Evolutionary conservation across 2,329 filamentous ascomycete species (phyloP), one percentile per base, ranked within the genome.

Genomic region (Cladosporium sp.): DNA sequence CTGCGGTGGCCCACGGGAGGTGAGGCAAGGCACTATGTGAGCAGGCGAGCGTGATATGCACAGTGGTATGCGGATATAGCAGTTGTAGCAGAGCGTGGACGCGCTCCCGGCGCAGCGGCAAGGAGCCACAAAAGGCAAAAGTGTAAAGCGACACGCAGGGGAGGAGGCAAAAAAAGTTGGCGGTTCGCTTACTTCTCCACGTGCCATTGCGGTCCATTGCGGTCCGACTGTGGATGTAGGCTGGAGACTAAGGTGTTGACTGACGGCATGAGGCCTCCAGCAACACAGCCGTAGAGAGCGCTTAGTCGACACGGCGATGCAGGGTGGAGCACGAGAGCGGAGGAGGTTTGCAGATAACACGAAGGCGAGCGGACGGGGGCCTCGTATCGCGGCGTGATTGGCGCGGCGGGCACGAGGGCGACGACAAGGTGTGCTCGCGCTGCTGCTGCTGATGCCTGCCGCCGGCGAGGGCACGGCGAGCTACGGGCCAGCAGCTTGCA

Each of bases 131-230:
- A 37, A 35, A 49, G 32, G 46, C 33, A 28, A 49, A 49, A 40
- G 46, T 49, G 41, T 49, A 41, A 49, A 41, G 46, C 33, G 22
- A 16, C 46, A 28, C 37, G 46, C 46, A 49, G 46, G 46, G 46
- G 46, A 49, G 46, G 18, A 28, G 35, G 46, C 46, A 49, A 41
- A 49, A 40, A 28, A 49, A 41, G 46, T 49, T 33, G 35, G 22
- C 35, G 19, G 46, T n/a, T 28, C 22, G 22, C 22, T 28, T 28
- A 28, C 22, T 14, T 18, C 46, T 49, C 46, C 46, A 49, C 46
- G 46, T 49, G 46, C 46, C 14, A 19, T 35, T 33, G 44, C 19
- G 44, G 19, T 46, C 46, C 14, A 19, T 35, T 33, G 44, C 19
- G 44, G 19, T 46, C 18, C 3, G 37, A 37, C 44, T 38, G 16